Base-by-base conservation (phyloP, 2,329 filamentous ascomycete species). In the Diaporthe amygdali region DNA sequence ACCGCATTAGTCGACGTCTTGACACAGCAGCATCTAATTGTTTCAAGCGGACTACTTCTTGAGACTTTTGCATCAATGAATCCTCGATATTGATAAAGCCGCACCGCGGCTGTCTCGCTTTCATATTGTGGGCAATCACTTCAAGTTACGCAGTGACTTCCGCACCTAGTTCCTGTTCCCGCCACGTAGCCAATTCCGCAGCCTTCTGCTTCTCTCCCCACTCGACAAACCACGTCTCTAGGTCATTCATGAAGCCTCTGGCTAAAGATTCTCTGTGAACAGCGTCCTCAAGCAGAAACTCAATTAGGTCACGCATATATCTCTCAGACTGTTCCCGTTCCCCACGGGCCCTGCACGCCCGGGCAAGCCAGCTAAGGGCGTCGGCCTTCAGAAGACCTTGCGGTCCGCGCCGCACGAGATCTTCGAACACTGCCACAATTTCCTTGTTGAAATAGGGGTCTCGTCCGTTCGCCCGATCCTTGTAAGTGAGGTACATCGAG, bases 271-370 rank as follows among this genome's bases (percentile, higher is more conserved):
- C 32, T 17, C 39, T 59, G 44, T 46, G 37, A 10, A 37, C 1
- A 15, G 49, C 17, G 44, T 55, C 27, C 12, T 47, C 25, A 9
- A 70, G 61, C 20, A 34, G 39, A 20, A 37, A 37, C n/a, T 52
- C 12, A 10, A 70, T 70, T 17, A 70, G 56, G 20, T 66, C 49
- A 27, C 56, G 68, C 68, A 70, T 70, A n/a, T 70, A 70, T 17
- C 27, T n/a, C 37, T 70, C 68, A 3, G 68, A 56, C 1, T 25
- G 25, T 17, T 54, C 47, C 10, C 56, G 27, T 10, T 70, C 25
- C 17, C 52, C 68, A 10, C 56, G 68, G 7, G 47, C 68, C 32
- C n/a, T 37, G 37, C 37, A 39, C 5, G 68, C 56, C 37, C 27
- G 44, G 9, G 68, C 25, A 4, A 70, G 68, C 68, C 68, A 70